Percentiles rank a stretch among this genome's conserved stretches.
These are phyloP conservation scores for Gillenia trifoliata DNA, from an alignment of 306 rosid genomes.

Conservation along the genomic window DNA sequence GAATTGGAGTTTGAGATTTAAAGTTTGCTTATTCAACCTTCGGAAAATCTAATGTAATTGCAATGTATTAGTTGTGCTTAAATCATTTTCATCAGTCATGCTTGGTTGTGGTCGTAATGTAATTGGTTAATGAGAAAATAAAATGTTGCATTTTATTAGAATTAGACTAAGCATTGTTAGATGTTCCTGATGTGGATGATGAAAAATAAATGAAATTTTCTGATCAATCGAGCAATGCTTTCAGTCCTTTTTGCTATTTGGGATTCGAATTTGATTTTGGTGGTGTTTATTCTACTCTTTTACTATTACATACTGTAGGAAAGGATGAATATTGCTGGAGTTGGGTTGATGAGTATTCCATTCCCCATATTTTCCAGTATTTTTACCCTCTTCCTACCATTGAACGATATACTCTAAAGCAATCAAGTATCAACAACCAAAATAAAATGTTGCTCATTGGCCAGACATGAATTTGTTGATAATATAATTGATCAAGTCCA, in stretches of 20 bases:
- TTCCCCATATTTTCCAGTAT: not conserved
- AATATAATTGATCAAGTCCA: not conserved
- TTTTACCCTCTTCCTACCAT: not conserved
- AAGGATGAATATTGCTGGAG: not conserved
- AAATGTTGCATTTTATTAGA: not conserved
- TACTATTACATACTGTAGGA: not conserved
- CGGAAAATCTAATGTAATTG: not conserved
- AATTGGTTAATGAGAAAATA: not conserved
- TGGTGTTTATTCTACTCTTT: not conserved
- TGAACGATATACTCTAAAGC: not conserved
- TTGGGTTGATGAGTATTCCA: not conserved
- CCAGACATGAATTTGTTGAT: not conserved
- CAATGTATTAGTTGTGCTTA: not conserved
- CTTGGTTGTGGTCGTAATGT: not conserved
- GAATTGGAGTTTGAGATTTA: too few species aligned
- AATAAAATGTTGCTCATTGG: not conserved
- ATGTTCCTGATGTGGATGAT: too few species aligned
- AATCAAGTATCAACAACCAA: not conserved
- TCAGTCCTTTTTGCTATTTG: not conserved
- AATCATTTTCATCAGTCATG: not conserved
- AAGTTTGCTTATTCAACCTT: not conserved
- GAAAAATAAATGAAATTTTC: not conserved
- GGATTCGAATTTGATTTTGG: not conserved
- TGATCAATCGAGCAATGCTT: too few species aligned
- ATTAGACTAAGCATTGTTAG: not conserved